Conservation (phyloP, 768 basidiomycete genomes). For the Scleroderma bovista region DNA sequence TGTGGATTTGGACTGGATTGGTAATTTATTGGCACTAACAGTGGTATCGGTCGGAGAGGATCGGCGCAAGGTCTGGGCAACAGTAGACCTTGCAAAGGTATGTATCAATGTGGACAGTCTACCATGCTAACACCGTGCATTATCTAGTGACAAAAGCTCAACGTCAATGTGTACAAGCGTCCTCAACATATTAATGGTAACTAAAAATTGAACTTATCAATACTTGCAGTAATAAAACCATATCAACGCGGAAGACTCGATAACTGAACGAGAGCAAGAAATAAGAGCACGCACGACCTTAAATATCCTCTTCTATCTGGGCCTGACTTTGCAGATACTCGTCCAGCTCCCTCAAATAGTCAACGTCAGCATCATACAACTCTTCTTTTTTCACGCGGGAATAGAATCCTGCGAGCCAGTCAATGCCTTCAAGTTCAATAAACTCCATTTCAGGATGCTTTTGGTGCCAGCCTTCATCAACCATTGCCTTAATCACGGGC, state of each 20-base stretch:
- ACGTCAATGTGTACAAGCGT: no score
- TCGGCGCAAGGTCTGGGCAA: slow-evolving; percentile 2
- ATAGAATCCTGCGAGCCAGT: no score
- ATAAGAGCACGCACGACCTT: not conserved
- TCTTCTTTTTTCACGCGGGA: no score
- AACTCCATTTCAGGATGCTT: no score
- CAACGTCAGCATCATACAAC: no score
- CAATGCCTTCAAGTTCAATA: no score
- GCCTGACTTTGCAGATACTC: not conserved
- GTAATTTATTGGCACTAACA: not conserved
- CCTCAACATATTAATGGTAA: no score
- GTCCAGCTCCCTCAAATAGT: not conserved
- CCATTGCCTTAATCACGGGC: not conserved
- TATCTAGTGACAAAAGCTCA: no score
- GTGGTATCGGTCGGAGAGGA: not conserved
- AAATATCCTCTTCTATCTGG: not conserved
- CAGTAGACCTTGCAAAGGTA: not conserved
- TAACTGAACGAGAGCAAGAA: not conserved
- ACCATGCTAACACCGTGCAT: not conserved
- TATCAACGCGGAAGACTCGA: not conserved
- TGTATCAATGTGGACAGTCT: not conserved
- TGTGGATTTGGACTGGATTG: not conserved
- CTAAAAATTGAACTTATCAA: not conserved
- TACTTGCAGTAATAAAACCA: not conserved
- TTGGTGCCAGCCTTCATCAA: not conserved